Evolutionary conservation across 257 asterid genomes (phyloP).

Genomic region (Craterostigma plantagineum): DNA sequence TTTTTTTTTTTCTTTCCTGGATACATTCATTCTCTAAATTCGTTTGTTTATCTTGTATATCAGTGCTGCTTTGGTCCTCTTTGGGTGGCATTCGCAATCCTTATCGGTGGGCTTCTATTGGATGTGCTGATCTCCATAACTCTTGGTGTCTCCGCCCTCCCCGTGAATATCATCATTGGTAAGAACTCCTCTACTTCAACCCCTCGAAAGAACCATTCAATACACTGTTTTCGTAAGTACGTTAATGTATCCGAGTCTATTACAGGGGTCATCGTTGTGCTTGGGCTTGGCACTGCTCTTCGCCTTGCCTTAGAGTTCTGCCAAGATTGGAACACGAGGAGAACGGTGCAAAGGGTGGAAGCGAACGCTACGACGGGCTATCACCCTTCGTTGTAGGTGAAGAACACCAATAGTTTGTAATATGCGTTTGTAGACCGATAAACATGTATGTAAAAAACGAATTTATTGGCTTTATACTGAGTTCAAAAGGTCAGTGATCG

Average conservation of each 20-base stretch:
- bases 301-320: conserved; percentile 64
- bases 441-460: too few species aligned
- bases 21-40: conserved; percentile 1
- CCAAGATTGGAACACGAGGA: conserved; percentile 52
- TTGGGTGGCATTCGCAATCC: conserved; percentile 71
- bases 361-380: conserved; percentile 39
- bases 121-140: conserved; percentile 62
- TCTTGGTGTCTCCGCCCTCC: conserved; percentile 69
- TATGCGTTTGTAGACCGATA: too few species aligned
- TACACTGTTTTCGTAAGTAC: background rate
- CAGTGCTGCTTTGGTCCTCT: conserved; percentile 62
- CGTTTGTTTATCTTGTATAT: conserved; percentile 6
- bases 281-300: conserved; percentile 71
- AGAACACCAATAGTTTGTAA: too few species aligned
- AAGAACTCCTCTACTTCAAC: background rate
- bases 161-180: conserved; percentile 67
- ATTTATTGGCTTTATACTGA: too few species aligned
- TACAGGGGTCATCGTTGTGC: conserved; percentile 62
- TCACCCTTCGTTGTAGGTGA: conserved; percentile 37
- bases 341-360: conserved; percentile 57
- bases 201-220: too few species aligned
- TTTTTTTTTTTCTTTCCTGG: too few species aligned
- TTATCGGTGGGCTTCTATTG: conserved; percentile 55
- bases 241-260: background rate
- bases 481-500: too few species aligned